phyloP scores from a whole-genome alignment of 2,329 filamentous ascomycete species.

The Trichophyton simii region DNA sequence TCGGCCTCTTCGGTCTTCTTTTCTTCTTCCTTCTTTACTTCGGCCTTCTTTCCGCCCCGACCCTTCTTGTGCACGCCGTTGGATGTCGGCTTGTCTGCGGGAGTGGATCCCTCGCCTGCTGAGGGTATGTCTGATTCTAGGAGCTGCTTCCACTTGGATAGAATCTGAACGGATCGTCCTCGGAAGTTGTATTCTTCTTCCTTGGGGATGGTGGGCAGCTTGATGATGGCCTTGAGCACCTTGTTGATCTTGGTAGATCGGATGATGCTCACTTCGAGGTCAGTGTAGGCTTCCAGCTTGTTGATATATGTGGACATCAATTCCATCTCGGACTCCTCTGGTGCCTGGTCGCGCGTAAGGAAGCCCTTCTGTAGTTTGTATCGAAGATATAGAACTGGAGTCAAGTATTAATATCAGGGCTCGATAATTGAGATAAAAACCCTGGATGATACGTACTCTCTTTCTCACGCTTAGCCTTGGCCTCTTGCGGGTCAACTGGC shows the following conservation, averaged over 20 bases:
- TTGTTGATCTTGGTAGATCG: constrained; percentile 95
- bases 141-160: constrained; percentile 82
- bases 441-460: constrained; percentile 29
- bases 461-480: constrained; percentile 47
- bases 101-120: constrained; percentile 19
- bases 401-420: constrained; percentile 5
- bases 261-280: constrained; percentile 82
- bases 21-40: constrained; percentile 19
- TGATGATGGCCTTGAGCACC: constrained; percentile 87
- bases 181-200: constrained; percentile 89
- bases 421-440: background rate
- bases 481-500: constrained; percentile 43
- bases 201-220: constrained; percentile 69
- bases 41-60: constrained; percentile 19
- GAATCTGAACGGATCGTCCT: constrained; percentile 60
- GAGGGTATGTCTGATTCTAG: constrained; percentile 49
- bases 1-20: constrained; percentile 15
- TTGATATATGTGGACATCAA: constrained; percentile 37
- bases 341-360: constrained; percentile 66
- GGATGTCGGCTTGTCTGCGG: constrained; percentile 20
- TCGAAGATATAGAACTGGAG: constrained; percentile 70
- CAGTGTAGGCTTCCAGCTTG: constrained; percentile 66
- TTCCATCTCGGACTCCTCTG: constrained; percentile 58
- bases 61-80: constrained; percentile 28
- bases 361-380: constrained; percentile 94